Evolutionary conservation across 108 stramenopile genomes (phyloP).

Genomic region (Skeletonema marinoi): DNA sequence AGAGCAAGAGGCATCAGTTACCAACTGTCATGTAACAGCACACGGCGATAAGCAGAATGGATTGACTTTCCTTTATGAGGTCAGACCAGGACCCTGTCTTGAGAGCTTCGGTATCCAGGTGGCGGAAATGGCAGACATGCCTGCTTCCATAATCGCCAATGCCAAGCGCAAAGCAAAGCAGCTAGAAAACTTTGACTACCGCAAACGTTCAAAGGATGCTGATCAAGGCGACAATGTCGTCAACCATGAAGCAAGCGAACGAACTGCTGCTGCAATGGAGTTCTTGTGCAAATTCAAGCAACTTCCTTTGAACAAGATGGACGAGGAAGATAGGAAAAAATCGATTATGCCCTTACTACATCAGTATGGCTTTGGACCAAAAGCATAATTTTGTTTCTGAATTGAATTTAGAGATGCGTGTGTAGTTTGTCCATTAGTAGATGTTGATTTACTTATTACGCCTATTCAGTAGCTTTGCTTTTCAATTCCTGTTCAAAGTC

Average conservation of each 20-base stretch:
- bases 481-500: constrained; percentile 21
- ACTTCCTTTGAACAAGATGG: constrained; percentile 37
- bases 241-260: constrained; percentile 24
- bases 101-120: constrained; percentile 98
- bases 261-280: constrained; percentile 39
- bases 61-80: constrained; percentile 85
- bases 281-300: constrained; percentile 36
- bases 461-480: not conserved
- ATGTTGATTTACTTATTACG: not conserved
- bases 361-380: constrained; percentile 33
- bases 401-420: constrained; percentile 1
- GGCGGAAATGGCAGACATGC: constrained; percentile 94
- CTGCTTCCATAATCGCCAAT: constrained; percentile 81
- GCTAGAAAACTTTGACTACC: constrained; percentile 85
- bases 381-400: not conserved
- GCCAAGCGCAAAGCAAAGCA: constrained; percentile 93
- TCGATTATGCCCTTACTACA: constrained; percentile 21
- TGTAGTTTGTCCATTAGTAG: not conserved
- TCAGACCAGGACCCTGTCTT: constrained; percentile 90
- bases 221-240: constrained; percentile 20
- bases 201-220: constrained; percentile 41
- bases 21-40: constrained; percentile 94
- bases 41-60: constrained; percentile 59
- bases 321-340: constrained; percentile 13
- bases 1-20: constrained; percentile 55